These are phyloP conservation scores for California macrophylla DNA, from an alignment of 441 rosid genomes.

Conservation along the genomic window DNA sequence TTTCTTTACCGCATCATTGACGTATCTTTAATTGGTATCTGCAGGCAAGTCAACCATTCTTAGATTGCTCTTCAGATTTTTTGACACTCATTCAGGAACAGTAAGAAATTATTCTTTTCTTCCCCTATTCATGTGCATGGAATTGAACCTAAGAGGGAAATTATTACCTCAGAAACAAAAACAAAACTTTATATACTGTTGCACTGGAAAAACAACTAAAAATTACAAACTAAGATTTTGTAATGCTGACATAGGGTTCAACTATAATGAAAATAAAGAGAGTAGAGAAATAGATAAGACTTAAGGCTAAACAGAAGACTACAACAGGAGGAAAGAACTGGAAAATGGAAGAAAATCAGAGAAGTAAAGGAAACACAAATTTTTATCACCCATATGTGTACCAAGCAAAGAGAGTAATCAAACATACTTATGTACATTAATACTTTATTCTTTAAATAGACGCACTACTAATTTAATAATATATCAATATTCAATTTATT, in stretches of 20 bases:
- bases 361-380: background rate
- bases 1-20: slow-evolving; percentile 8
- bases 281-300: background rate
- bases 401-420: no score
- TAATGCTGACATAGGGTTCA: background rate
- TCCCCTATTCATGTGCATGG: background rate
- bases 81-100: slow-evolving; percentile 62
- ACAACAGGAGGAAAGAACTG: background rate
- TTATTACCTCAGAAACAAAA: background rate
- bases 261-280: background rate
- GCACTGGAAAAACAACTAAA: background rate
- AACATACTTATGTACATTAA: no score
- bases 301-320: background rate
- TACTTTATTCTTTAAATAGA: no score
- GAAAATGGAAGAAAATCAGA: background rate
- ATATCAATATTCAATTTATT: background rate
- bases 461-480: background rate
- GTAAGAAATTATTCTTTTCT: slow-evolving; percentile 37
- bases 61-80: slow-evolving; percentile 78
- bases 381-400: no score
- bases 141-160: background rate
- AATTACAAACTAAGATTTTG: background rate
- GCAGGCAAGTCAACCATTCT: slow-evolving; percentile 98
- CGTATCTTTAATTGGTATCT: slow-evolving; percentile 17
- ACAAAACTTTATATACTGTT: background rate